These are phyloP conservation scores for Leccinum fuscescens DNA, from an alignment of 1,284 basidiomycete genomes.

Conservation along the genomic window DNA sequence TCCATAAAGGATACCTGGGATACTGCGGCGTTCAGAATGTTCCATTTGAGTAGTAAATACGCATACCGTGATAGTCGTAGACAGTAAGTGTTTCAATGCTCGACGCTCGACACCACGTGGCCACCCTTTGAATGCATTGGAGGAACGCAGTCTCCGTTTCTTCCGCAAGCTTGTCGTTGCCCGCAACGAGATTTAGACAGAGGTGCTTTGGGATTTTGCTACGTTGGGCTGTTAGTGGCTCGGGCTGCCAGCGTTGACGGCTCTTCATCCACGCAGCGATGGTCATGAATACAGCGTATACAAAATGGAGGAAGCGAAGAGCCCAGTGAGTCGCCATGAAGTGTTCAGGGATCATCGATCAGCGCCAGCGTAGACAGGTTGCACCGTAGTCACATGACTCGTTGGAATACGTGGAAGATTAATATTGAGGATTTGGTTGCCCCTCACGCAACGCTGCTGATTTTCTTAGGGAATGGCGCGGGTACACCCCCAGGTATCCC, in stretches of 20 bases:
- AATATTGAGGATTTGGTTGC: too few species aligned
- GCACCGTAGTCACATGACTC: not conserved
- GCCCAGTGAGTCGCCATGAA: constrained; percentile 40
- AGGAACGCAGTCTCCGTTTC: constrained; percentile 44
- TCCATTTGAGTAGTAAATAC: constrained; percentile 5
- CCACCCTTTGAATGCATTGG: constrained; percentile 50
- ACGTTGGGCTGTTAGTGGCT: constrained; percentile 47
- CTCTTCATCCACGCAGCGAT: constrained; percentile 42
- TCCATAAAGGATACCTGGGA: constrained; percentile 47
- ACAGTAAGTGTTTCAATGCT: constrained; percentile 63
- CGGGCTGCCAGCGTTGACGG: constrained; percentile 39
- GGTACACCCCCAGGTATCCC: too few species aligned
- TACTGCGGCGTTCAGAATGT: constrained; percentile 7
- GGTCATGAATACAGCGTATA: constrained; percentile 50
- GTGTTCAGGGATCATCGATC: not conserved
- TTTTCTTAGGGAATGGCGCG: too few species aligned
- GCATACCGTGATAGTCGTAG: constrained; percentile 68
- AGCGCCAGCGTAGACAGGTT: constrained; percentile 5
- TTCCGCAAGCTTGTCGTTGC: constrained; percentile 34
- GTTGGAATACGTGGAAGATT: not conserved
- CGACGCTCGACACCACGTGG: constrained; percentile 55
- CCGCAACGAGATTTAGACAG: constrained; percentile 55
- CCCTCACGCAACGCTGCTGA: too few species aligned
- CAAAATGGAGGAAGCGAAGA: constrained; percentile 54
- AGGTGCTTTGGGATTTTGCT: constrained; percentile 61